phyloP scores from a whole-genome alignment of 805 yeast genomes.

The Candida oleophila region DNA sequence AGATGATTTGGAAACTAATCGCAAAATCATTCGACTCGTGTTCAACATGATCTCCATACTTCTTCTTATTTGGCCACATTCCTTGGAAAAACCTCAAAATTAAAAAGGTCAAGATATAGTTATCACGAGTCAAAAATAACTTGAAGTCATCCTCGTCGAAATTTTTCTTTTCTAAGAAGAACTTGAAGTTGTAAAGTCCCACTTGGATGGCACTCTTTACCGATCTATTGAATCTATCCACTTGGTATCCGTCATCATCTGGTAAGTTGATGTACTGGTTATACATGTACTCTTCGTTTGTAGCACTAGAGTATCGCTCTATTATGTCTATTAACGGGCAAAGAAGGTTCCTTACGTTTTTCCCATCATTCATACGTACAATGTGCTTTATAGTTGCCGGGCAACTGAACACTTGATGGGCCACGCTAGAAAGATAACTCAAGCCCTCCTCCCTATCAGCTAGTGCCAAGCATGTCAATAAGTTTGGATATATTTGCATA shows the following conservation, averaged over 20 bases:
- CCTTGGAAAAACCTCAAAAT: constrained; percentile 59
- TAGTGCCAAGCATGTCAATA: constrained; percentile 47
- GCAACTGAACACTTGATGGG: constrained; percentile 44
- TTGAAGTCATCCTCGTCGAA: constrained; percentile 11
- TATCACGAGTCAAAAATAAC: constrained; percentile 26
- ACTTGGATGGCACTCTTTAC: constrained; percentile 28
- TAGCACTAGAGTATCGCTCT: constrained; percentile 34
- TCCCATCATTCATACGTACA: not conserved
- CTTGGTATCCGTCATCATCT: constrained; percentile 11
- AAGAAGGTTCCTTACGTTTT: constrained; percentile 33
- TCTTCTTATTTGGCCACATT: constrained; percentile 53
- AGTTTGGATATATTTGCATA: constrained; percentile 51
- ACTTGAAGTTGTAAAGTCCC: constrained; percentile 29
- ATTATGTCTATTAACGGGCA: constrained; percentile 47
- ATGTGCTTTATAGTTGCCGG: constrained; percentile 36
- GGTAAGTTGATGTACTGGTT: not conserved
- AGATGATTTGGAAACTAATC: constrained; percentile 48
- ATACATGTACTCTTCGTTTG: not conserved
- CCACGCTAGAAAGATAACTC: constrained; percentile 28
- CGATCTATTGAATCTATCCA: constrained; percentile 10
- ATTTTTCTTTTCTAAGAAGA: constrained; percentile 22
- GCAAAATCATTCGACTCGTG: constrained; percentile 45
- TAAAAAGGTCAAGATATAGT: constrained; percentile 41
- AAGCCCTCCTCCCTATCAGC: constrained; percentile 52
- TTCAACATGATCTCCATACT: constrained; percentile 68